Evolutionary conservation across 306 rosid species (phyloP).

Genomic region (Argentina anserina): DNA sequence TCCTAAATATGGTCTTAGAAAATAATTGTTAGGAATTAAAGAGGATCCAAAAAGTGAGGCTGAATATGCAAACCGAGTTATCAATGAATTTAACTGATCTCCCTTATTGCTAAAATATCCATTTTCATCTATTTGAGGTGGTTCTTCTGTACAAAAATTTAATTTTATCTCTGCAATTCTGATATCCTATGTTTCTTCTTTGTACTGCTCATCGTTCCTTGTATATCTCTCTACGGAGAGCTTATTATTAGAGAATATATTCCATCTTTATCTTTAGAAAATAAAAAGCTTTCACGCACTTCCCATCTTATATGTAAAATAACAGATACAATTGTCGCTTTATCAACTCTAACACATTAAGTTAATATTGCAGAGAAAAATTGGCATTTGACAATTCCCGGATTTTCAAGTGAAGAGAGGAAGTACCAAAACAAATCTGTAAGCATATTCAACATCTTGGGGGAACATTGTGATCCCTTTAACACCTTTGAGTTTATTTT

Average conservation of each 20-base stretch:
- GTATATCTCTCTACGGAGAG: background rate
- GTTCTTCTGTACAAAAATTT: background rate
- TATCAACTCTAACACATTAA: constrained; percentile 16
- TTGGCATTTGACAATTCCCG: constrained; percentile 80
- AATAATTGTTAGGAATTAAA: constrained; percentile 2
- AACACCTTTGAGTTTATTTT: background rate
- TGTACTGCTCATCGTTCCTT: background rate
- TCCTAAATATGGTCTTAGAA: background rate
- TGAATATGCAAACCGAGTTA: background rate
- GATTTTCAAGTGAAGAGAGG: constrained; percentile 83
- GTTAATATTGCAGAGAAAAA: constrained; percentile 68
- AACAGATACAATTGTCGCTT: background rate
- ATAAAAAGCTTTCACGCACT: no score
- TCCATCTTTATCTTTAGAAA: background rate
- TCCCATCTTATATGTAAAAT: background rate
- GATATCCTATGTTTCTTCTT: background rate
- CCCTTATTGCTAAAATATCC: background rate
- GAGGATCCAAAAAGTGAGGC: background rate
- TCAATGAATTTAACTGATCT: background rate
- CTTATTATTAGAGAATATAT: no score
- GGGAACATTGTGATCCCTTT: background rate
- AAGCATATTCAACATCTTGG: constrained; percentile 29
- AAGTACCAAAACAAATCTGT: constrained; percentile 66
- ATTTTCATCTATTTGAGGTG: background rate
- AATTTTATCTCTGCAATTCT: background rate